phyloP scores from a whole-genome alignment of 2,329 filamentous ascomycete genomes.

The Harringtonia lauricola region DNA sequence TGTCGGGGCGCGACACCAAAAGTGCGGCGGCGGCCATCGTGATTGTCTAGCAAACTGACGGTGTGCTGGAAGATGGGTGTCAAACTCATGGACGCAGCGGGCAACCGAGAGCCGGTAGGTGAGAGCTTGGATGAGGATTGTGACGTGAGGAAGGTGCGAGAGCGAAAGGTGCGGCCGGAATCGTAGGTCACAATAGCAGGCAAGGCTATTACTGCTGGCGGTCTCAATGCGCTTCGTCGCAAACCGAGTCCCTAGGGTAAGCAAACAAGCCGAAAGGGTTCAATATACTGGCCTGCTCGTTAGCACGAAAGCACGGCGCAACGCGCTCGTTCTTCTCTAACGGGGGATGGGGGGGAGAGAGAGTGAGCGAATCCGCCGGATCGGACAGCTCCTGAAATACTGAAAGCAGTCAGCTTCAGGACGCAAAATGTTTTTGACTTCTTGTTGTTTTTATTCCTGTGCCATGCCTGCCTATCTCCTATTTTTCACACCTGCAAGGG shows the following conservation, averaged over 20 bases:
- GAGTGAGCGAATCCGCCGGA: neutral
- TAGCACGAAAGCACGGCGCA: too few species aligned
- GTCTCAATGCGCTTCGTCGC: too few species aligned
- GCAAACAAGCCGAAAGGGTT: too few species aligned
- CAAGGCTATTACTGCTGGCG: neutral
- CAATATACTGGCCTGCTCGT: neutral
- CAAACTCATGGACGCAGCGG: conserved; percentile 41
- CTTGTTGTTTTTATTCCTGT: neutral
- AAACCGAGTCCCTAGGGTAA: too few species aligned
- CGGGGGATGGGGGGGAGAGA: neutral
- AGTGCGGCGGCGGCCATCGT: conserved; percentile 44
- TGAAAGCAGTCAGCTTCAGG: too few species aligned
- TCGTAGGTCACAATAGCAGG: neutral
- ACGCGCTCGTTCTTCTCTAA: neutral
- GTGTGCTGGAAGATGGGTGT: conserved; percentile 27
- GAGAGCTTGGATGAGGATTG: conserved; percentile 1
- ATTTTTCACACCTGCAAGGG: conserved; percentile 9
- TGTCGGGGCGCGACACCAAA: conserved; percentile 27
- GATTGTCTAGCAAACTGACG: conserved; percentile 30
- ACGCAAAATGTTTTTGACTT: neutral
- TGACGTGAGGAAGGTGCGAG: neutral
- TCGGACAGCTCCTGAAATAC: neutral
- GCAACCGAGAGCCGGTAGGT: conserved; percentile 8
- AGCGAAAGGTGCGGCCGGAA: neutral
- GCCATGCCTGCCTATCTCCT: conserved; percentile 2